A percentile compares a stretch with the other conserved stretches of the same genome.
Evolutionary conservation across 2,329 filamentous ascomycete genomes (phyloP).

Genomic region (Cordyceps farinosa): DNA sequence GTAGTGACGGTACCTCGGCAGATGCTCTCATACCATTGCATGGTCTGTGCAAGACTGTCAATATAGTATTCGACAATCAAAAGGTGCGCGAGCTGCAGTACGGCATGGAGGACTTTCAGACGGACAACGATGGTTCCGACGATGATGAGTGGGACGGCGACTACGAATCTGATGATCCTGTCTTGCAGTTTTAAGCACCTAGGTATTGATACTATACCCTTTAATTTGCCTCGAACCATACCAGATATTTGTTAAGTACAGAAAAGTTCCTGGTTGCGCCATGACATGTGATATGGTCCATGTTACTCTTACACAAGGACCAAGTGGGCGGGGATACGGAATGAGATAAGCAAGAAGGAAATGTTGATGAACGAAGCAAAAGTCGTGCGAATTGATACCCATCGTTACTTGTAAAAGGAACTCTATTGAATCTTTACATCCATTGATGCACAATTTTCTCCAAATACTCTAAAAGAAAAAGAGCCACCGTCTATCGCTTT

Average conservation of each 20-base stretch:
- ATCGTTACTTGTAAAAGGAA: not conserved
- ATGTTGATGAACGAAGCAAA: not conserved
- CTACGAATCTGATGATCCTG: slow-evolving; percentile 43
- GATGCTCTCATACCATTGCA: slow-evolving; percentile 42
- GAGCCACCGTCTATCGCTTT: not conserved
- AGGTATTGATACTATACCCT: not conserved
- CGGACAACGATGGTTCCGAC: slow-evolving; percentile 53
- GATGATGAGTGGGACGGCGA: slow-evolving; percentile 59
- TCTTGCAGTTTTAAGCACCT: slow-evolving; percentile 24
- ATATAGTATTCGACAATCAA: slow-evolving; percentile 72
- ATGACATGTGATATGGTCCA: not conserved
- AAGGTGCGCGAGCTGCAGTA: slow-evolving; percentile 66
- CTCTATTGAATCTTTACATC: not conserved
- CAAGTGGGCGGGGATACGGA: not conserved
- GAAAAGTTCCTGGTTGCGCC: too few relatives aligned
- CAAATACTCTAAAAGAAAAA: not conserved
- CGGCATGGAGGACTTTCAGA: slow-evolving; percentile 68
- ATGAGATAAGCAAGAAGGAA: not conserved
- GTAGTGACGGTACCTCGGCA: slow-evolving; percentile 12
- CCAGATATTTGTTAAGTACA: not conserved
- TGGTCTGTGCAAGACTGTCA: slow-evolving; percentile 66
- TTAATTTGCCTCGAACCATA: not conserved
- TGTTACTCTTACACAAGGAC: not conserved
- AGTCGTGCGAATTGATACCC: slow-evolving; percentile 1
- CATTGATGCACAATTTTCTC: not conserved